Evolutionary conservation across 805 yeast species (phyloP).

Genomic region (Teunomyces pallodes): DNA sequence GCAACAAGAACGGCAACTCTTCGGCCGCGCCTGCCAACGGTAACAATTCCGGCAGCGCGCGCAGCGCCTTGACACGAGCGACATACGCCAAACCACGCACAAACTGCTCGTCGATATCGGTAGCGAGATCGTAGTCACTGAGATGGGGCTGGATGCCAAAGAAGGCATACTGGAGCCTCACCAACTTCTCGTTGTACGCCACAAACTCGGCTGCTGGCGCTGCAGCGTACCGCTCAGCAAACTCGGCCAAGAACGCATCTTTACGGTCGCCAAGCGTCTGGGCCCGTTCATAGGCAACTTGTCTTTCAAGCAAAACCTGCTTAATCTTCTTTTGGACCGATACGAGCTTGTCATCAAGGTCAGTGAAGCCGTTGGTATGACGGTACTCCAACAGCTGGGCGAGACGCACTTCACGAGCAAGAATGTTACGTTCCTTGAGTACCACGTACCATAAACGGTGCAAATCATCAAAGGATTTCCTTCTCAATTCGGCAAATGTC

Average conservation of each 20-base stretch:
- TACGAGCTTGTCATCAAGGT: slow-evolving; percentile 37
- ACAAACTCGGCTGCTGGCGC: slow-evolving; percentile 50
- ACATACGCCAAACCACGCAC: slow-evolving; percentile 69
- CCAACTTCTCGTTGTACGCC: slow-evolving; percentile 59
- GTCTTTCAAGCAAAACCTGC: slow-evolving; percentile 85
- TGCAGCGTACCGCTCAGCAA: slow-evolving; percentile 56
- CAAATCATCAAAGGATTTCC: slow-evolving; percentile 87
- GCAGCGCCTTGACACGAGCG: slow-evolving; percentile 63
- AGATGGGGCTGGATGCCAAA: slow-evolving; percentile 79
- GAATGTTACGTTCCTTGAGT: slow-evolving; percentile 74
- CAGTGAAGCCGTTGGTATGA: slow-evolving; percentile 36
- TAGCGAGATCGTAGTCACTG: slow-evolving; percentile 52
- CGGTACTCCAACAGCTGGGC: slow-evolving; percentile 31
- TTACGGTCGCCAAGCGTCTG: slow-evolving; percentile 45
- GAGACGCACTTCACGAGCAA: slow-evolving; percentile 73
- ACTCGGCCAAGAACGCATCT: slow-evolving; percentile 51
- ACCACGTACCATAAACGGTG: slow-evolving; percentile 90
- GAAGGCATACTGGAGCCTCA: slow-evolving; percentile 75
- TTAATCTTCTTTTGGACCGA: slow-evolving; percentile 57
- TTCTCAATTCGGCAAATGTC: slow-evolving; percentile 83
- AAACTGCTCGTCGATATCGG: slow-evolving; percentile 46
- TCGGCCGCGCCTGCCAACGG: slow-evolving; percentile 42
- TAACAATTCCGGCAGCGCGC: slow-evolving; percentile 25
- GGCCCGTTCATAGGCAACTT: slow-evolving; percentile 63
- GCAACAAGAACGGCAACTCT: slow-evolving; percentile 40